Evolutionary conservation across 75 land plant genomes (phyloP), one percentile per base, ranked within the genome.

Genomic region (Gnetum montanum): DNA sequence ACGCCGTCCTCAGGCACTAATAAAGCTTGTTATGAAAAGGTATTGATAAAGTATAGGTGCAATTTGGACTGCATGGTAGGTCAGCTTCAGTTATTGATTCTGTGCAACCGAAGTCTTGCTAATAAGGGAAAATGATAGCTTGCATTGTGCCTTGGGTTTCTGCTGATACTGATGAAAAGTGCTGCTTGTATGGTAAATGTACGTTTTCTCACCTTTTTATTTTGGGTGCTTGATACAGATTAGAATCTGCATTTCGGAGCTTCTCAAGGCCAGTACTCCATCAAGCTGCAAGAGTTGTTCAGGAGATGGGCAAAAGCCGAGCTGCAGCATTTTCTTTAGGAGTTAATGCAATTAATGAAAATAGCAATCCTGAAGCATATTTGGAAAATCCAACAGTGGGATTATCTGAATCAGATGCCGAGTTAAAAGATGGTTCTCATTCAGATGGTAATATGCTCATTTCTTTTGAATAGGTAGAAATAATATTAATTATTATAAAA

Each of bases 21-120:
- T 94, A 29, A 89, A 89, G 60, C 84, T 94, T 59, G 98, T 94
- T 19, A 85, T 85, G 91, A 64, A 96, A 82, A 94, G 98, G 98
- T 93, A 46, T 16, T n/a, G n/a, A n/a, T n/a, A n/a, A n/a, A n/a
- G n/a, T 35, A 19, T 15, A 11, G 54, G 1, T 31, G 1, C 26
- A 4, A 2, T 29, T 10, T 54, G 4, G 1, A 15, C 12, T 12
- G 12, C 15, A 26, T 4, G 27, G 47, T 44, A 13, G 3, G 11
- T 34, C 22, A 31, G 23, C 8, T 19, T n/a, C 2, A 16, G 29
- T 25, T 29, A 31, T 19, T 25, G 28, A 31, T 31, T 40, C 44
- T 57, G 4, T 57, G 15, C 4, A 34, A 34, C 31, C 18, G 2
- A 26, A 49, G 20, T 8, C 49, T 22, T 51, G 19, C 46, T 19